Conservation (phyloP, 257 asterid species). For the Solanum medicagineum region DNA sequence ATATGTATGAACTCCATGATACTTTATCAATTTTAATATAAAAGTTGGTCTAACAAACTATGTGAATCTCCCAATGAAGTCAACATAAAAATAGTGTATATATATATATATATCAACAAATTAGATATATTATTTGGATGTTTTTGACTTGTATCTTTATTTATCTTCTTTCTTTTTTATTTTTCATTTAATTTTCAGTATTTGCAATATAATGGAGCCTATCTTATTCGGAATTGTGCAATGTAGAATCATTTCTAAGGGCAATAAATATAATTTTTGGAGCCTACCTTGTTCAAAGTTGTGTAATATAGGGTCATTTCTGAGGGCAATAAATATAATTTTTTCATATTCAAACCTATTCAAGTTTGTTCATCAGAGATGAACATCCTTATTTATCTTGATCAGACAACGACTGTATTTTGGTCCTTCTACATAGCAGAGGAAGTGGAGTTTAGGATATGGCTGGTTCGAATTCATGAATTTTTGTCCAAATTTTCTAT, state of each 20-base stretch:
- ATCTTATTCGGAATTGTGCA: no score
- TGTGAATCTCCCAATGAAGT: no score
- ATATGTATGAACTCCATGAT: no score
- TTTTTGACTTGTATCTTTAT: neutral
- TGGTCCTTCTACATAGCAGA: neutral
- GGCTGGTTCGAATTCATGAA: neutral
- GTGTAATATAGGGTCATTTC: neutral
- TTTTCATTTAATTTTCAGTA: neutral
- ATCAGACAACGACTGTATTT: neutral
- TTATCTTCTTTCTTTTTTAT: no score
- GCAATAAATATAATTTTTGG: no score
- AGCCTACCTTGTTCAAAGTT: fast-evolving
- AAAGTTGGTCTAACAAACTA: no score
- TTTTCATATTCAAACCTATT: neutral
- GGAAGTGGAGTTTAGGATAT: neutral
- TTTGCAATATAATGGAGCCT: fast-evolving
- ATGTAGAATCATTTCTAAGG: no score
- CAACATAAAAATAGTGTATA: no score
- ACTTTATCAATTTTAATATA: no score
- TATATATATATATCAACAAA: neutral
- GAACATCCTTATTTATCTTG: no score
- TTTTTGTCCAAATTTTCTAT: neutral
- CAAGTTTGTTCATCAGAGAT: neutral
- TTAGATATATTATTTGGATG: neutral
- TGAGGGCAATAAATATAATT: no score